These are phyloP conservation scores for Cladosporium sphaerospermum DNA, from an alignment of 2,329 filamentous ascomycete genomes.

Conservation along the genomic window DNA sequence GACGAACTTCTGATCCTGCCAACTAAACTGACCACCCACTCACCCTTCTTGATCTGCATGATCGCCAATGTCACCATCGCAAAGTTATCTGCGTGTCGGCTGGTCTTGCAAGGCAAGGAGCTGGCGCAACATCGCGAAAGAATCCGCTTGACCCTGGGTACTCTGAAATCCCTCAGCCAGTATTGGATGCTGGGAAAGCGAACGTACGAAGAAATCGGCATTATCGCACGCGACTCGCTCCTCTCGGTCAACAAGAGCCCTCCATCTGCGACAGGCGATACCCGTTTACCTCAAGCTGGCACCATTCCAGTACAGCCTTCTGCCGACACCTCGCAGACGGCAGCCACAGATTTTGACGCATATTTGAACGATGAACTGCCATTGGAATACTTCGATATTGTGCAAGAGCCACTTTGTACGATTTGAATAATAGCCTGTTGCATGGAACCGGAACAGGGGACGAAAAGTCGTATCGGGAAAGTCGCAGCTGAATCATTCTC, in stretches of 20 bases:
- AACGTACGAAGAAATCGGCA: not conserved
- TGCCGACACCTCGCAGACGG: not conserved
- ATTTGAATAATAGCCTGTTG: not conserved
- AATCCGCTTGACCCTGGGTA: slow-evolving; percentile 1
- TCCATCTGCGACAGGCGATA: not conserved
- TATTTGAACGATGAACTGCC: not conserved
- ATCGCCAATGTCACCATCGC: not conserved
- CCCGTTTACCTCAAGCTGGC: not conserved
- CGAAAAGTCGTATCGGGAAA: too few relatives aligned
- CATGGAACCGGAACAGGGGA: too few relatives aligned
- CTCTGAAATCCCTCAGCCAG: not conserved
- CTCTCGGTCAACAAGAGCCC: not conserved
- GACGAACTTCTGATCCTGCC: slow-evolving; percentile 4
- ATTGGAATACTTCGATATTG: not conserved
- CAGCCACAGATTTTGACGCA: not conserved
- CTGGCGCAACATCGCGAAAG: not conserved
- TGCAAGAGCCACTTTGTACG: not conserved
- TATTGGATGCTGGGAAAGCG: not conserved
- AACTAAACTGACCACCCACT: not conserved
- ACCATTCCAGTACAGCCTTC: not conserved
- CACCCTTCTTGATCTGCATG: slow-evolving; percentile 1
- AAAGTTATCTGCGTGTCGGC: not conserved
- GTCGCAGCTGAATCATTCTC: too few relatives aligned
- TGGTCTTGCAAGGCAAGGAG: not conserved
- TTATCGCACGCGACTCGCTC: not conserved